These are phyloP conservation scores for Agaricales sp. DNA, from an alignment of 1,284 basidiomycete species.

Conservation along the genomic window DNA sequence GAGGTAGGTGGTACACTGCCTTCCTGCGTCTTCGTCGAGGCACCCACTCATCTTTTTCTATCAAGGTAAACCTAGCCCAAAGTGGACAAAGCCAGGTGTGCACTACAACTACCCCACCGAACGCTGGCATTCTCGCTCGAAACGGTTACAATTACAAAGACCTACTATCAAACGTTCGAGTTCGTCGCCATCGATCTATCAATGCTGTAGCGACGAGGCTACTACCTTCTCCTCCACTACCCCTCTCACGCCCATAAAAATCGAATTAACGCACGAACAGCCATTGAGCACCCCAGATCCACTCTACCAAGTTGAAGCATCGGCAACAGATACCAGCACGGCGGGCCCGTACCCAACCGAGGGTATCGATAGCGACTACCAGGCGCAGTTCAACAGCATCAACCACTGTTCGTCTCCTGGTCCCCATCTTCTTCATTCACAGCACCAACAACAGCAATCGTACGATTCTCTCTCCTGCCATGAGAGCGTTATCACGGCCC, in stretches of 20 bases:
- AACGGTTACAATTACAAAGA: constrained; percentile 48
- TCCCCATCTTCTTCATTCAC: constrained; percentile 1
- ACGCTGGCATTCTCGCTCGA: constrained; percentile 76
- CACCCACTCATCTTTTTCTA: constrained; percentile 1
- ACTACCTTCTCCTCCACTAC: constrained; percentile 23
- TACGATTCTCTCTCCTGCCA: background rate
- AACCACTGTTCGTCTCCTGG: background rate
- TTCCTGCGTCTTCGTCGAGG: constrained; percentile 1
- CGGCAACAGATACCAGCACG: constrained; percentile 31
- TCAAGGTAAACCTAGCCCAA: constrained; percentile 71
- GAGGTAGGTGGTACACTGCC: constrained; percentile 34
- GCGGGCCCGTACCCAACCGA: constrained; percentile 17
- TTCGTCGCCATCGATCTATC: constrained; percentile 9
- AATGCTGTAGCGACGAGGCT: constrained; percentile 15
- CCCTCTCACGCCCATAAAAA: constrained; percentile 48
- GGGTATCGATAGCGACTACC: background rate
- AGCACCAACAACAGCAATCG: background rate
- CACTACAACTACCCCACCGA: constrained; percentile 67
- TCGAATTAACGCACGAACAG: constrained; percentile 37
- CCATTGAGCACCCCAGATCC: constrained; percentile 18
- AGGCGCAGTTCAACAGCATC: too few relatives aligned
- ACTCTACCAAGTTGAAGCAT: constrained; percentile 53
- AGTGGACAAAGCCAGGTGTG: constrained; percentile 65
- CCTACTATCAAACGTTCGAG: constrained; percentile 24
- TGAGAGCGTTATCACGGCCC: background rate